Base-by-base conservation (phyloP, 108 stramenopile species). In the Cylindrotheca fusiformis region DNA sequence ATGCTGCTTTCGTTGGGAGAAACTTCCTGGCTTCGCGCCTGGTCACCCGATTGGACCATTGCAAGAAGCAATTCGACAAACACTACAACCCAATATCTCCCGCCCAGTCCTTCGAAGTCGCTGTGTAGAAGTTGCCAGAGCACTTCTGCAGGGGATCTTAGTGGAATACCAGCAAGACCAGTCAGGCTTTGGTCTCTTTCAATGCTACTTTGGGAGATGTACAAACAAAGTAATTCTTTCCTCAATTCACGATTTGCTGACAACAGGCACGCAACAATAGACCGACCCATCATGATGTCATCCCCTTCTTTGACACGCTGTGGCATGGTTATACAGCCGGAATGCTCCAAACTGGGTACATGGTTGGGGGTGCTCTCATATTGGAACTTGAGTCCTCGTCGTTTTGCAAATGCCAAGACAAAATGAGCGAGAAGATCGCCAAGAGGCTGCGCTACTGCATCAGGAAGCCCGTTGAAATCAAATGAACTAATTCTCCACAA, bases 41-140 rank as follows among this genome's bases (percentile, higher is more conserved):
- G 36, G 14, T 41, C 14, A 14, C 14, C 10, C 10, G 10, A 41
- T 10, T 41, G 36, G 14, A 41, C 10, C 6, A 10, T 41, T 10
- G 10, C 36, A 41, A 41, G 36, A 14, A 95, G 36, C 18, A 78
- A 29, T 36, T 95, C 94, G 6, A 86, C 79, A 65, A 87, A 58
- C 19, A 90, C 56, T 31, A 79, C 69, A 12, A 78, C 72, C 86
- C 88, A 88, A 46, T 82, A 65, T 27, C 88, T 69, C 19, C 77
- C 77, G 6, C 85, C 85, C 8, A 89, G 46, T 14, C 76, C 83
- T 60, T 91, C 85, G 41, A 80, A 75, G 75, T 91, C 86, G 46
- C 68, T 73, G 46, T 79, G 70, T 23, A 90, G 61, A 17, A 91
- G 69, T 41, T 77, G 76, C 51, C 71, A 74, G 10, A 94, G 71